Percentiles rank a stretch among this genome's conserved stretches.
phyloP scores from a whole-genome alignment of 2,329 filamentous ascomycete genomes.

The Xylariomycetidae sp. region DNA sequence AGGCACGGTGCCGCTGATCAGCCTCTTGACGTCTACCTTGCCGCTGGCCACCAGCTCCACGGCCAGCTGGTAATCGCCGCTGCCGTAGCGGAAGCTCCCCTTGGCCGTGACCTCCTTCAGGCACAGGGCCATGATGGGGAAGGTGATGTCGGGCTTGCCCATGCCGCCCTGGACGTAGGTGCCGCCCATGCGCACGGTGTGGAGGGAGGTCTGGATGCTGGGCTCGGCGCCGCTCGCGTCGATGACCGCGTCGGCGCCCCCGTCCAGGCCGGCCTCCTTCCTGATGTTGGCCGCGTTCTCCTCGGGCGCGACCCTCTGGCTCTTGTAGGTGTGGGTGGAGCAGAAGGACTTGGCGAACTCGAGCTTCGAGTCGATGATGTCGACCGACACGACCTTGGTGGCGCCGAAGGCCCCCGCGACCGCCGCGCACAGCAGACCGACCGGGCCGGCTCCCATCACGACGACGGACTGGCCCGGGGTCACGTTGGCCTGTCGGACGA shows the following conservation, averaged over 20 bases:
- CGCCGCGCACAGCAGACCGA: constrained; percentile 82
- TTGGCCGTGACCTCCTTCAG: constrained; percentile 83
- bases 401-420: constrained; percentile 86
- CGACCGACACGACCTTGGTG: constrained; percentile 75
- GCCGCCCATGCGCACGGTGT: constrained; percentile 66
- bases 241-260: constrained; percentile 72
- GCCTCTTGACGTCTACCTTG: constrained; percentile 73
- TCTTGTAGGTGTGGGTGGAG: constrained; percentile 66
- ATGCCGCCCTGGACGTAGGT: constrained; percentile 85
- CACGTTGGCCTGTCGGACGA: constrained; percentile 68
- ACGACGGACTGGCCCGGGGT: constrained; percentile 72
- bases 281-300: constrained; percentile 71
- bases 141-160: constrained; percentile 81
- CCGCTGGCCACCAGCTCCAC: constrained; percentile 70
- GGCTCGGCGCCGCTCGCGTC: constrained; percentile 77
- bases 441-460: constrained; percentile 82
- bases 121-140: constrained; percentile 88
- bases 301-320: constrained; percentile 57
- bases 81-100: constrained; percentile 85
- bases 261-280: constrained; percentile 56
- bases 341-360: constrained; percentile 72
- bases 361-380: constrained; percentile 76
- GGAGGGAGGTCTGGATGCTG: constrained; percentile 70
- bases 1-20: constrained; percentile 72
- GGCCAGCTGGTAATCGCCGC: constrained; percentile 82